Percentiles rank a stretch among this genome's conserved stretches.
phyloP scores from a whole-genome alignment of 2,329 filamentous ascomycete species.

The Hirsutella minnesotensis region DNA sequence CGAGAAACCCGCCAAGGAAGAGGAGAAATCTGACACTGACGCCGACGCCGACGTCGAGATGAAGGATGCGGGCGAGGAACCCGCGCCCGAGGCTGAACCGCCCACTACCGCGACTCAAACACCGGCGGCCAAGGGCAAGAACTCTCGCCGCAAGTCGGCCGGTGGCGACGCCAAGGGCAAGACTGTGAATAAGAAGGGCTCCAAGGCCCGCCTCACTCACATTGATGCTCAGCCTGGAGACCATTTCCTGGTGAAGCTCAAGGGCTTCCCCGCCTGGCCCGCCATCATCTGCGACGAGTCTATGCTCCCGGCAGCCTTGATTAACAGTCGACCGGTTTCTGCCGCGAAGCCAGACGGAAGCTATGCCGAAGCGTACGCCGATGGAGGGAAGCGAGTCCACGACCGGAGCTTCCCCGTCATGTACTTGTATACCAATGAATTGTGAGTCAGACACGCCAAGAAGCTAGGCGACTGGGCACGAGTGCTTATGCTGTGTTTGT shows the following conservation, averaged over 20 bases:
- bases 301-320: constrained; percentile 73
- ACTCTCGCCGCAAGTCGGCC: constrained; percentile 67
- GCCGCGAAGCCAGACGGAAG: constrained; percentile 73
- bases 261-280: constrained; percentile 91
- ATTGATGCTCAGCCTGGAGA: constrained; percentile 81
- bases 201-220: constrained; percentile 57
- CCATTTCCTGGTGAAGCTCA: constrained; percentile 84
- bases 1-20: constrained; percentile 14
- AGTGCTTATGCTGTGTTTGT: constrained; percentile 6
- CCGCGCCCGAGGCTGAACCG: constrained; percentile 15
- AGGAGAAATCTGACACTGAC: constrained; percentile 5
- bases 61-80: constrained; percentile 18
- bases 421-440: constrained; percentile 92
- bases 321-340: constrained; percentile 71
- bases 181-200: constrained; percentile 79
- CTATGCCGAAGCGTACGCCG: constrained; percentile 76
- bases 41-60: constrained; percentile 38
- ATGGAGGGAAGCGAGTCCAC: constrained; percentile 73
- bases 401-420: constrained; percentile 89
- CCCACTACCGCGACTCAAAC: constrained; percentile 15
- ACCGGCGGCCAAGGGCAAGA: constrained; percentile 26
- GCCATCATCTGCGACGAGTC: constrained; percentile 87
- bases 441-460: constrained; percentile 52
- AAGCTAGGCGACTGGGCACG: not conserved
- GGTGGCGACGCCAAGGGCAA: constrained; percentile 58